A percentile compares a stretch with the other conserved stretches of the same genome.
Evolutionary conservation across 257 asterid genomes (phyloP).

Genomic region (Lavandula angustifolia): DNA sequence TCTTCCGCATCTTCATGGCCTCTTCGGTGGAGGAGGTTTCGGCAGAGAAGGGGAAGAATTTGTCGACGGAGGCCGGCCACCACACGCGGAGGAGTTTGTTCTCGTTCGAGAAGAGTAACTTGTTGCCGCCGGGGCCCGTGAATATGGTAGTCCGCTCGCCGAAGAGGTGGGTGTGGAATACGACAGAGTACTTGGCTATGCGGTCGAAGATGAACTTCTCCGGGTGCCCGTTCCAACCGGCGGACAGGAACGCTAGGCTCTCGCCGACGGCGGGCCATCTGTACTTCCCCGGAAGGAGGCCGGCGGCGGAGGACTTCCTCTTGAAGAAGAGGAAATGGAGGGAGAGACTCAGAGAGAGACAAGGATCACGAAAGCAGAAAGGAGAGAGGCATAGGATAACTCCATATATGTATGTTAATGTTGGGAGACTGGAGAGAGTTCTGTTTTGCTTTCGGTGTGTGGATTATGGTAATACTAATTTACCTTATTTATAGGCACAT

Average conservation of each 20-base stretch:
- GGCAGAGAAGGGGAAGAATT: conserved; percentile 53
- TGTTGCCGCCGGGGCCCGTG: conserved; percentile 52
- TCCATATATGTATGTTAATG: too few species aligned
- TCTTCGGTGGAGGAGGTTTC: too few species aligned
- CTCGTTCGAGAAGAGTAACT: conserved; percentile 63
- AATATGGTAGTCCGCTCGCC: conserved; percentile 53
- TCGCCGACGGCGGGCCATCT: conserved; percentile 60
- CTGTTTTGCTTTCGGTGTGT: too few species aligned
- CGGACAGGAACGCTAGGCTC: conserved; percentile 52
- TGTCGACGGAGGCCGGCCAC: conserved; percentile 58
- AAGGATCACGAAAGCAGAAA: conserved; percentile 43
- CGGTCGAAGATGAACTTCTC: conserved; percentile 58
- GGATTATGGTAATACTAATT: too few species aligned
- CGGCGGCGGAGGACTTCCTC: conserved; percentile 30
- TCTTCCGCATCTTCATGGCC: too few species aligned
- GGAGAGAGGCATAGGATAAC: conserved; percentile 48
- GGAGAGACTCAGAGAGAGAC: conserved; percentile 50
- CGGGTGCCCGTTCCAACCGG: conserved; percentile 59
- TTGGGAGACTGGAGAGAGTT: too few species aligned
- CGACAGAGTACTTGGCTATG: too few species aligned
- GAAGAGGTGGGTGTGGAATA: conserved; percentile 49
- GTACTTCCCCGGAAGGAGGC: conserved; percentile 48
- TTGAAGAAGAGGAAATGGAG: conserved; percentile 61
- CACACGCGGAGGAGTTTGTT: conserved; percentile 57
- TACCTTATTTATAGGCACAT: too few species aligned